Evolutionary conservation across 805 yeast genomes (phyloP).

Genomic region (Saccharomycopsis fermentans): DNA sequence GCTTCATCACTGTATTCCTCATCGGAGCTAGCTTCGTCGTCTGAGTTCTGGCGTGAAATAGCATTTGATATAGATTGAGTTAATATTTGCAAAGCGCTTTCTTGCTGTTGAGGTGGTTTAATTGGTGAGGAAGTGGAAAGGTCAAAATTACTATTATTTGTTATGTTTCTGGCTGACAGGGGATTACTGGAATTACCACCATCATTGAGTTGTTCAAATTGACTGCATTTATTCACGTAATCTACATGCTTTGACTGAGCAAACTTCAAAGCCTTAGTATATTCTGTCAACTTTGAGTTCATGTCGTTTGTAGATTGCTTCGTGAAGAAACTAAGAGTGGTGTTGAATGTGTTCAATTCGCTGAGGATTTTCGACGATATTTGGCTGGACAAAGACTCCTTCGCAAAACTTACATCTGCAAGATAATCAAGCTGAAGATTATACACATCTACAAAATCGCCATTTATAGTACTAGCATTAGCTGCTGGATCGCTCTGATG

Average conservation of each 20-base stretch:
- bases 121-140: conserved; percentile 2
- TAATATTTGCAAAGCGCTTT: conserved; percentile 7
- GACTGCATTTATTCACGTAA: conserved; percentile 12
- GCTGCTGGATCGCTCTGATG: background rate
- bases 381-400: conserved; percentile 14
- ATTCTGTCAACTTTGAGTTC: conserved; percentile 1
- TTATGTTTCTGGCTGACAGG: background rate
- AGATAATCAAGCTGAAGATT: conserved; percentile 16
- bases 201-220: conserved; percentile 12
- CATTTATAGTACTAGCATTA: background rate
- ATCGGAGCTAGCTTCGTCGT: conserved; percentile 12
- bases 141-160: background rate
- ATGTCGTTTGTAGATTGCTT: background rate
- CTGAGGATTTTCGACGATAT: conserved; percentile 12
- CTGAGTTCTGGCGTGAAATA: conserved; percentile 15
- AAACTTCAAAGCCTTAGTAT: conserved; percentile 4
- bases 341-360: conserved; percentile 9
- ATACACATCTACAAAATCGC: conserved; percentile 1
- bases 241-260: conserved; percentile 6
- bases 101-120: conserved; percentile 2
- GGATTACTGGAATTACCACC: background rate
- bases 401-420: conserved; percentile 12
- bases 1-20: background rate
- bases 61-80: conserved; percentile 12
- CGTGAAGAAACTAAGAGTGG: conserved; percentile 1